Percentiles rank a stretch among this genome's conserved stretches.
These are phyloP conservation scores for Gracilaria domingensis DNA, from an alignment of 23 red algal genomes.

Conservation along the genomic window DNA sequence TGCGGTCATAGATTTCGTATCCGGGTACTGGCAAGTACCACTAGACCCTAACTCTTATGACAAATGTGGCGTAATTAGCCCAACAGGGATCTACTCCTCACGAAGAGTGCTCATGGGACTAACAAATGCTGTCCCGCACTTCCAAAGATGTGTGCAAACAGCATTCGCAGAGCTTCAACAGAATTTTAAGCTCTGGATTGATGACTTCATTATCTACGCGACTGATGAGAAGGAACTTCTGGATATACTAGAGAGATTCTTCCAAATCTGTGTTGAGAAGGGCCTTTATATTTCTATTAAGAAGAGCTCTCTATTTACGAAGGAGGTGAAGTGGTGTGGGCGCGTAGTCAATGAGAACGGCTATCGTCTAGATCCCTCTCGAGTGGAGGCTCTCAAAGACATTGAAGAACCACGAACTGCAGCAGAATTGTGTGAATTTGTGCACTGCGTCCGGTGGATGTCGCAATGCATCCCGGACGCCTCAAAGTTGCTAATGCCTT, in stretches of 20 bases:
- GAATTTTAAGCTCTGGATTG: slow-evolving; percentile 20
- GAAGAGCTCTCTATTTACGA: slow-evolving; percentile 32
- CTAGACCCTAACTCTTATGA: background rate
- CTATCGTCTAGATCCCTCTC: background rate
- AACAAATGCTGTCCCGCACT: slow-evolving; percentile 38
- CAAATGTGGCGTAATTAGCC: background rate
- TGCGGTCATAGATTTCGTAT: slow-evolving; percentile 29
- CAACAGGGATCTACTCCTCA: background rate
- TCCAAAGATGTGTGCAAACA: slow-evolving; percentile 40
- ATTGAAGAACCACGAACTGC: slow-evolving; percentile 12
- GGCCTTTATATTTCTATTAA: background rate
- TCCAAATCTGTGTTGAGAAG: slow-evolving; percentile 32
- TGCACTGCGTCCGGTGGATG: slow-evolving; percentile 41
- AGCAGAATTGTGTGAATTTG: slow-evolving; percentile 12
- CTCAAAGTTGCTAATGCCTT: background rate
- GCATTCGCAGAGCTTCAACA: slow-evolving; percentile 29
- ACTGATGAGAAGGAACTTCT: slow-evolving; percentile 9
- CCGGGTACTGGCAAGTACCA: slow-evolving; percentile 36
- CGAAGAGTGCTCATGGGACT: background rate
- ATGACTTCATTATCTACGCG: slow-evolving; percentile 56
- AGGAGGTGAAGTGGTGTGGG: slow-evolving; percentile 30
- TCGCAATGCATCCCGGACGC: slow-evolving; percentile 15
- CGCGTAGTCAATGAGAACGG: slow-evolving; percentile 33
- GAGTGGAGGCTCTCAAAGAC: background rate
- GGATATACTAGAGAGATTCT: slow-evolving; percentile 25